Conservation (phyloP, 1,139 yeast species). For the Protomyces macrosporus region DNA sequence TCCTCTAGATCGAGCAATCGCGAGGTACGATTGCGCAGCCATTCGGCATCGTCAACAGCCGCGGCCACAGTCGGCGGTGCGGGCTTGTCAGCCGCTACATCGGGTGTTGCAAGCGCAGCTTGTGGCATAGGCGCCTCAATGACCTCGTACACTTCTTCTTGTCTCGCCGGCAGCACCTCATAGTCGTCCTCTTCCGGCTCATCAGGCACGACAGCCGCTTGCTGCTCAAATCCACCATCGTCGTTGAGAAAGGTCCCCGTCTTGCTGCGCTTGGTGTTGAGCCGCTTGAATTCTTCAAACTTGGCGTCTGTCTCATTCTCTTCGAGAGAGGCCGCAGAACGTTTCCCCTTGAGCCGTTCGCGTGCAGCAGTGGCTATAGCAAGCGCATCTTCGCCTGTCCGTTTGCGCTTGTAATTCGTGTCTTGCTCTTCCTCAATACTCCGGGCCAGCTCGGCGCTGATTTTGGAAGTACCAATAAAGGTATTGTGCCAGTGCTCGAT, state of each 20-base stretch:
- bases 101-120: background rate
- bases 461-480: constrained; percentile 73
- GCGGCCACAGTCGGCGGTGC: constrained; percentile 7
- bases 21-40: constrained; percentile 26
- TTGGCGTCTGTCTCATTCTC: constrained; percentile 49
- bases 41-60: constrained; percentile 24
- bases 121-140: constrained; percentile 17
- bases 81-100: background rate
- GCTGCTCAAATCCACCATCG: constrained; percentile 38
- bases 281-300: constrained; percentile 72
- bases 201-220: constrained; percentile 28
- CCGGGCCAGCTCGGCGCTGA: constrained; percentile 77
- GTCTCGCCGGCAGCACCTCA: constrained; percentile 31
- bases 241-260: constrained; percentile 74
- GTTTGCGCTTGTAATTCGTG: constrained; percentile 24
- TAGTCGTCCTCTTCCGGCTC: constrained; percentile 36
- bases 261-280: constrained; percentile 68
- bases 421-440: constrained; percentile 32
- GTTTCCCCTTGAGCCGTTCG: background rate
- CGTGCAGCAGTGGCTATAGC: constrained; percentile 51
- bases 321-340: background rate
- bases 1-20: constrained; percentile 30
- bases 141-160: constrained; percentile 32
- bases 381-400: constrained; percentile 61
- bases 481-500: constrained; percentile 69